Percentiles rank a stretch among this genome's conserved stretches.
phyloP scores from a whole-genome alignment of 495 filamentous ascomycete genomes.

The Neurospora hispaniola region DNA sequence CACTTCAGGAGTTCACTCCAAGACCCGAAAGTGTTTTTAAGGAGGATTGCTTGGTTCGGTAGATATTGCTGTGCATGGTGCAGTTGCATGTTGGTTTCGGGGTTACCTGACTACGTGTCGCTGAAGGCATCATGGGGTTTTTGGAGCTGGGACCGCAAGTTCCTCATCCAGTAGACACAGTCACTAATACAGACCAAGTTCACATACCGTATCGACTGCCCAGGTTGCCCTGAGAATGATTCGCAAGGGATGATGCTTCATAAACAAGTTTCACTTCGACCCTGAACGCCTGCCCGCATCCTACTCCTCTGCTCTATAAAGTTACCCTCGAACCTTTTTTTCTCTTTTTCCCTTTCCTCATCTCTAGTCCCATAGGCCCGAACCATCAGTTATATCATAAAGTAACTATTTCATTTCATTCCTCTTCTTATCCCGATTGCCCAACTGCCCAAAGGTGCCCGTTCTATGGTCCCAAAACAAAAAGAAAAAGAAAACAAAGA shows the following conservation, averaged over 20 bases:
- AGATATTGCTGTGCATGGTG: not conserved
- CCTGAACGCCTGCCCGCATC: not conserved
- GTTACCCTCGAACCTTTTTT: not conserved
- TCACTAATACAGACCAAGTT: not conserved
- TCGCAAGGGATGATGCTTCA: not conserved
- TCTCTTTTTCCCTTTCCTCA: not conserved
- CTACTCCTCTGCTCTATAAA: not conserved
- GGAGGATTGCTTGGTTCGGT: not conserved
- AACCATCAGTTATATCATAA: not conserved
- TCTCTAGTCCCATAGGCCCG: not conserved
- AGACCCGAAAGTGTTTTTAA: not conserved
- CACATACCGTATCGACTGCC: not conserved
- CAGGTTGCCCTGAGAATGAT: not conserved
- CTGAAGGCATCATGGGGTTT: not conserved
- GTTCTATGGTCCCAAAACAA: not conserved
- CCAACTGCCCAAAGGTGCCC: not conserved
- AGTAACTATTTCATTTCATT: not conserved
- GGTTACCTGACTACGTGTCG: not conserved
- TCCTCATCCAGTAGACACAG: not conserved
- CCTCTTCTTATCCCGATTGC: not conserved
- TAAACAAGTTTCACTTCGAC: not conserved
- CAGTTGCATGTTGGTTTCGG: not conserved
- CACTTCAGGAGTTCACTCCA: not conserved
- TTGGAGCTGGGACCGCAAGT: not conserved
- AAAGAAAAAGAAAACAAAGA: not conserved